Base-by-base conservation (phyloP, 345 rosid species). In the Mercurialis annua region DNA sequence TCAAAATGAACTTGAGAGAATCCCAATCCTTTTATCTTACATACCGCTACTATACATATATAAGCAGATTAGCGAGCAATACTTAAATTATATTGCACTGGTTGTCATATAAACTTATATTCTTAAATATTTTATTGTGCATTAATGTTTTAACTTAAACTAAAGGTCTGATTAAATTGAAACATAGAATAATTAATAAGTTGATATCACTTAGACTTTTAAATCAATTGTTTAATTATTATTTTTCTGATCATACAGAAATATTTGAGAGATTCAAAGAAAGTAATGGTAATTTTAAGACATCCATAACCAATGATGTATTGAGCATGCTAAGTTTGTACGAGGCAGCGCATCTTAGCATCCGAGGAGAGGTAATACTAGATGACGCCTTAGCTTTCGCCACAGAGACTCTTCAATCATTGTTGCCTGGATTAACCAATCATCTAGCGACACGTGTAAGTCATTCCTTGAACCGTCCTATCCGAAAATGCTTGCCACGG, bases 331-430 rank as follows among this genome's bases (percentile, higher is more conserved):
- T 52, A 3, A 66, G 71, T 61, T 53, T 73, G 23, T 31, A 75
- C 6, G 79, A 75, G 59, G 74, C 75, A 0, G 26, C 71, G 21
- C 68, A 70, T 60, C 44, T 59, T 1, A 33, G 64, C 0, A 27
- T 61, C 0, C 50, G 43, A 17, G 68, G 67, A 16, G 72, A 76
- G 1, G 55, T 61, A 8, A 38, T 55, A 12, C 4, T 71, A 6
- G 75, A 66, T 9, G 67, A 69, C 53, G 68, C 67, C 3, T 1
- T 67, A 20, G 59, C 30, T 33, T 65, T 65, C 17, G n/a, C 70
- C 5, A 66, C 70, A 10, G 2, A 14, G 26, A 43, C 27, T 18
- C 70, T 66, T n/a, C 10, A 42, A 1, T 66, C 49, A 0, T 1
- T 20, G 11, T 54, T 42, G 16, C 10, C 57, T 2, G 31, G 21